These are phyloP conservation scores for Pythium aquatile DNA, from an alignment of 352 stramenopile species.

Conservation along the genomic window DNA sequence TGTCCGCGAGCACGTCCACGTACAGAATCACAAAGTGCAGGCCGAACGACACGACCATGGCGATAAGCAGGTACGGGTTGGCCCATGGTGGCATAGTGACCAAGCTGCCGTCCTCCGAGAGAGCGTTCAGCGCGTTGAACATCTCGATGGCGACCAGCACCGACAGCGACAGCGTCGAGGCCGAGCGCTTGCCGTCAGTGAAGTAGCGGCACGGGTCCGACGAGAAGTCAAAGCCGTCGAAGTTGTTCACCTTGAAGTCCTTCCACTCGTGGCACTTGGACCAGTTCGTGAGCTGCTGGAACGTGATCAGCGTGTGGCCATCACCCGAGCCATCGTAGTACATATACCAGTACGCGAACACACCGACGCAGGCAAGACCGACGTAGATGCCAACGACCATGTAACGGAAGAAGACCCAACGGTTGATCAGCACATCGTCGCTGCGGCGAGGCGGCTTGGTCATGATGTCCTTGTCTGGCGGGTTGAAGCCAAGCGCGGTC, in stretches of 20 bases:
- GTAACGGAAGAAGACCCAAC: slow-evolving; percentile 98
- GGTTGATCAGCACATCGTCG: slow-evolving; percentile 97
- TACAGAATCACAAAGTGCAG: slow-evolving; percentile 96
- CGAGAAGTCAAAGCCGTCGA: slow-evolving; percentile 89
- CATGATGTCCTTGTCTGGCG: slow-evolving; percentile 98
- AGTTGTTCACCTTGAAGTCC: slow-evolving; percentile 92
- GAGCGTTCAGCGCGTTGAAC: slow-evolving; percentile 94
- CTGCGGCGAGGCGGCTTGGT: slow-evolving; percentile 92
- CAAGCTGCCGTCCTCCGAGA: slow-evolving; percentile 91
- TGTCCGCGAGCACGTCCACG: slow-evolving; percentile 90
- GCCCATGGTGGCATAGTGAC: slow-evolving; percentile 92
- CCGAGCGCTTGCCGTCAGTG: slow-evolving; percentile 89
- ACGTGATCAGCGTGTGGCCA: slow-evolving; percentile 90
- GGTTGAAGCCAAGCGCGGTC: slow-evolving; percentile 98
- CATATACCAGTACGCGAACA: slow-evolving; percentile 95
- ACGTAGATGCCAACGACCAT: slow-evolving; percentile 95
- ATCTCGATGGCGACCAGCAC: slow-evolving; percentile 95
- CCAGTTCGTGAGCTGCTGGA: slow-evolving; percentile 89
- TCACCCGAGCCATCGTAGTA: slow-evolving; percentile 90
- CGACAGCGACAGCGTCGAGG: slow-evolving; percentile 92
- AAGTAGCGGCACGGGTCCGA: slow-evolving; percentile 92
- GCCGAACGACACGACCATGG: slow-evolving; percentile 92
- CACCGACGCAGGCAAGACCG: slow-evolving; percentile 87
- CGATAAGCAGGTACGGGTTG: slow-evolving; percentile 93
- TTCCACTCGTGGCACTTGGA: slow-evolving; percentile 89